Conservation (phyloP, 2,329 filamentous ascomycete species). For the Penicillium sumatraense region DNA sequence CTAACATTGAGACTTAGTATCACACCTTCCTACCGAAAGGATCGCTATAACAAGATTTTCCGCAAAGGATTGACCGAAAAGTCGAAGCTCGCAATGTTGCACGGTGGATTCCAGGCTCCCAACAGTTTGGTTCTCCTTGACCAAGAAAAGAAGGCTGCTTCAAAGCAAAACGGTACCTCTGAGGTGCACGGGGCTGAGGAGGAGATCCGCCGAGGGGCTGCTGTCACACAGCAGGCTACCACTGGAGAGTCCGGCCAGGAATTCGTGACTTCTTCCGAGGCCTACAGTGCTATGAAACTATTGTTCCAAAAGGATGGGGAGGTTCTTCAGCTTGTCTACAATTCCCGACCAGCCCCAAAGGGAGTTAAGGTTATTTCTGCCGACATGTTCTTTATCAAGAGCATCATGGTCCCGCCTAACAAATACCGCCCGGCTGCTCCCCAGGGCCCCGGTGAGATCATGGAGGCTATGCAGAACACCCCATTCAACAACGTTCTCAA, state of each 20-base stretch:
- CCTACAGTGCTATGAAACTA: conserved; percentile 74
- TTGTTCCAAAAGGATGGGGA: conserved; percentile 89
- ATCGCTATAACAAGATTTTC: conserved; percentile 92
- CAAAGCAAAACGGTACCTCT: conserved; percentile 44
- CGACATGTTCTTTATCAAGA: conserved; percentile 93
- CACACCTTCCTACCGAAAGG: conserved; percentile 84
- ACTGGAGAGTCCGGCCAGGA: conserved; percentile 60
- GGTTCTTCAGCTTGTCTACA: conserved; percentile 82
- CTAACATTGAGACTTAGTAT: conserved; percentile 57
- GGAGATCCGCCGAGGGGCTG: conserved; percentile 59
- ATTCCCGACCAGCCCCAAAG: conserved; percentile 68
- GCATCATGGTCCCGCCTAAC: conserved; percentile 88
- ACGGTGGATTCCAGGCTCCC: conserved; percentile 66
- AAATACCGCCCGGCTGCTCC: conserved; percentile 85
- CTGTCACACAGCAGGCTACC: conserved; percentile 35
- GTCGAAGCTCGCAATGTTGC: conserved; percentile 76
- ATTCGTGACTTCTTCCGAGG: conserved; percentile 82
- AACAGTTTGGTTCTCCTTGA: conserved; percentile 71
- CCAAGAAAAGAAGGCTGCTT: conserved; percentile 47
- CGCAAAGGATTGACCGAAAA: conserved; percentile 77
- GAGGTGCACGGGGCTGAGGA: conserved; percentile 62
- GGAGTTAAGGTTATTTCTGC: conserved; percentile 65
- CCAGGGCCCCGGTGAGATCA: conserved; percentile 78
- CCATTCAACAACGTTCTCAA: conserved; percentile 85
- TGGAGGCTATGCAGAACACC: conserved; percentile 85